Evolutionary conservation across 371 early-diverging fungal species (phyloP).

Genomic region (Conidiobolus incongruus): DNA sequence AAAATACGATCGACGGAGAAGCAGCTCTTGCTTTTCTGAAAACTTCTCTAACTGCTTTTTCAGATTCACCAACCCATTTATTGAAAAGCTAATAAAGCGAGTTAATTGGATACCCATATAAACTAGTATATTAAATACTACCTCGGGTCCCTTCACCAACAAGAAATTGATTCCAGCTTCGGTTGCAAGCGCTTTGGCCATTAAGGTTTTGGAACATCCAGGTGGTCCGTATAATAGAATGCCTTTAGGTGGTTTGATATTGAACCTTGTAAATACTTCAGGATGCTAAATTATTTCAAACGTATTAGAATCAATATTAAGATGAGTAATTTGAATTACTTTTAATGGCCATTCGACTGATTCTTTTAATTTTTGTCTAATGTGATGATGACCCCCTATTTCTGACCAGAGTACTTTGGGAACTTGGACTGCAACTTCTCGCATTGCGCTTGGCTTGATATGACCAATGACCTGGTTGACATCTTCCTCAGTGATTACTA

Average conservation of each 20-base stretch:
- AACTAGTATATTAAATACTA: too few relatives aligned
- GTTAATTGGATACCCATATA: too few relatives aligned
- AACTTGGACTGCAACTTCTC: slow-evolving; percentile 76
- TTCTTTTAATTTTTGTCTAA: slow-evolving; percentile 89
- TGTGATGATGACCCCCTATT: slow-evolving; percentile 90
- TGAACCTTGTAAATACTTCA: slow-evolving; percentile 62
- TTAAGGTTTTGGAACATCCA: slow-evolving; percentile 92
- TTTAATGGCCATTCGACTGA: slow-evolving; percentile 96
- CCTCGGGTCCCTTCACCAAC: slow-evolving; percentile 92
- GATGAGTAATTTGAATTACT: too few relatives aligned
- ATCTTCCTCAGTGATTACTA: slow-evolving; percentile 15
- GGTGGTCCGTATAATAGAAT: slow-evolving; percentile 95
- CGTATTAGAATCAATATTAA: too few relatives aligned
- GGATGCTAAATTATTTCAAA: slow-evolving; percentile 93
- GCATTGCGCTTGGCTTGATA: slow-evolving; percentile 85
- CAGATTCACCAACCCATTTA: slow-evolving; percentile 97
- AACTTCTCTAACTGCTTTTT: slow-evolving; percentile 86
- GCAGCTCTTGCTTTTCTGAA: slow-evolving; percentile 87
- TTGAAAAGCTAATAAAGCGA: too few relatives aligned
- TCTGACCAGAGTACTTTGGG: slow-evolving; percentile 91
- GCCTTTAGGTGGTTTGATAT: slow-evolving; percentile 89
- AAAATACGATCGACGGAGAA: slow-evolving; percentile 90
- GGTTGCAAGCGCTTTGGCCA: slow-evolving; percentile 95
- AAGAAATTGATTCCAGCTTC: slow-evolving; percentile 93
- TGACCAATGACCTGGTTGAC: slow-evolving; percentile 29